Base-by-base conservation (phyloP, 1,284 basidiomycete genomes). In the Ganoderma boninense region DNA sequence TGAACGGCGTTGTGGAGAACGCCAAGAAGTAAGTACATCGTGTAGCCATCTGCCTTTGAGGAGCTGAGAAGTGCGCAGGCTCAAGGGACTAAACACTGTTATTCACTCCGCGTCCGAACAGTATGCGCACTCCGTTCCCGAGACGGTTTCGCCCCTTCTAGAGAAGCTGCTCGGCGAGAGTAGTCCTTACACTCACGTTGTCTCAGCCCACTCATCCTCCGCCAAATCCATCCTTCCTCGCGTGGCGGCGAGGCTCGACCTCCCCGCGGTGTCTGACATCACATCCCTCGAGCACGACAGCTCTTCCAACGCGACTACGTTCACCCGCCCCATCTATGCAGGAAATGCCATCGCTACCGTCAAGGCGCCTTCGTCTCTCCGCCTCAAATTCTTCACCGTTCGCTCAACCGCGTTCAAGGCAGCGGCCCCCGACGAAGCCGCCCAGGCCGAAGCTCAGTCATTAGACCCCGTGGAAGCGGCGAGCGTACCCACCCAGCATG, bases 271-370 rank as follows among this genome's bases (percentile, higher is more conserved):
- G 73, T 97, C 97, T 65, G 98, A 99, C 83, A 92, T 99, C 75
- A 95, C 88, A 11, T 92, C 91, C 20, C 83, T 98, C 77, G 89
- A 90, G 62, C 92, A 99, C 77, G 92, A 98, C 78, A 77, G 85
- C 43, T 80, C 88, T 2, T 90, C 91, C 64, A 91, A 92, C 79
- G 89, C 84, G 80, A 90, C 93, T 23, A 93, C 89, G 5, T 99
- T 98, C 82, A 90, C 94, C 11, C 94, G 97, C 60, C 97, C 96
- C 60, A 98, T 99, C 80, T 99, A 99, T 79, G 98, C 98, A 64
- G 98, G 98, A 64, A 99, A 99, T 81, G 98, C 98, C 62, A 96
- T 99, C 73, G 89, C 97, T 43, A 98, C 97, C 61, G 92, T 99
- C 76, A 92, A 93, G 75, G 95, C 95, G 5, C 86, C 91, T 1